Percentiles rank a stretch among this genome's conserved stretches.
Evolutionary conservation across 345 rosid genomes (phyloP).

Genomic region (Salix dunnii): DNA sequence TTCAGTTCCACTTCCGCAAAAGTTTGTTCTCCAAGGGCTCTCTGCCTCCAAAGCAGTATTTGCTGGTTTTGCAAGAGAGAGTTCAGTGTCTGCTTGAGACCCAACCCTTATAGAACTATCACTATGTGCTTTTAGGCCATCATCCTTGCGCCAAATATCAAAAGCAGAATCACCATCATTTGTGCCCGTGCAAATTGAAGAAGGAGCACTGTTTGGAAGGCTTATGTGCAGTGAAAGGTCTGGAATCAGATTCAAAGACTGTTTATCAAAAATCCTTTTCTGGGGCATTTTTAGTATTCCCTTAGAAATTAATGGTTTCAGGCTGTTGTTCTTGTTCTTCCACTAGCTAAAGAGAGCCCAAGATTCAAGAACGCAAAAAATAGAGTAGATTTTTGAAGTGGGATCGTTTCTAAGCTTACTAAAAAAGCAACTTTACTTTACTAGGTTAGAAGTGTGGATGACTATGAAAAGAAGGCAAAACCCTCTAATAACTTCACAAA

Average conservation of each 20-base stretch:
- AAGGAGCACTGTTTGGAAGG: constrained; percentile 40
- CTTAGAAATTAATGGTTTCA: background rate
- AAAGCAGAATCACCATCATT: constrained; percentile 25
- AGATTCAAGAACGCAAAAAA: background rate
- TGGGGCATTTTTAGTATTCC: constrained; percentile 24
- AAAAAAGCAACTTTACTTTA: background rate
- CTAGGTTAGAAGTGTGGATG: background rate
- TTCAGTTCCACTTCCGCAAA: background rate
- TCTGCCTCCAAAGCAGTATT: constrained; percentile 18
- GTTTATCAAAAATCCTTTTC: constrained; percentile 18
- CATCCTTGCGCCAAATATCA: constrained; percentile 29
- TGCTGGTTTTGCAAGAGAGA: constrained; percentile 33
- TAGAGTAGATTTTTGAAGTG: background rate
- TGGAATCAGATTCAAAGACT: constrained; percentile 37
- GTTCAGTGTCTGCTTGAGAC: constrained; percentile 31
- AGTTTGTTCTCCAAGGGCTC: constrained; percentile 21
- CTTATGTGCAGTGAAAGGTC: constrained; percentile 62
- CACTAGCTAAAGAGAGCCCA: background rate
- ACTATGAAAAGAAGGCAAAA: background rate
- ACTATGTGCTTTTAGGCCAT: constrained; percentile 23
- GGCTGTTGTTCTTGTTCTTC: background rate
- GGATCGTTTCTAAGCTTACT: background rate
- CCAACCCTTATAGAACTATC: constrained; percentile 26
- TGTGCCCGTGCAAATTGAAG: constrained; percentile 26
- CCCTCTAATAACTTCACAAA: background rate